Percentiles rank a stretch among this genome's conserved stretches.
Evolutionary conservation across 805 yeast species (phyloP).

Genomic region (Phaffomyces antillensis): DNA sequence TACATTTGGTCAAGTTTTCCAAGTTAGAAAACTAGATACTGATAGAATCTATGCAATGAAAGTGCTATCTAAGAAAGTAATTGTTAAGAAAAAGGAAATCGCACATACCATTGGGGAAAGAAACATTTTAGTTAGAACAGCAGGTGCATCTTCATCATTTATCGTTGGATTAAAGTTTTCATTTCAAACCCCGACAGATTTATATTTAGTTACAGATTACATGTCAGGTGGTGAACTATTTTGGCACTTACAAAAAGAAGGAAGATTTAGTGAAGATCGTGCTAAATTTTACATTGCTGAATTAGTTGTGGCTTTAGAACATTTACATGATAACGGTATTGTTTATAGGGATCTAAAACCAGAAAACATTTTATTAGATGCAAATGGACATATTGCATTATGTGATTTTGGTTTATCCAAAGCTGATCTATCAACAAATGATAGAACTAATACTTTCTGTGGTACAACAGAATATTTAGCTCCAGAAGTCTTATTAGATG

Average conservation of each 20-base stretch:
- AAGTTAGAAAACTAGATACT: slow-evolving; percentile 87
- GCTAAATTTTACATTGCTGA: slow-evolving; percentile 98
- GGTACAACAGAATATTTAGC: slow-evolving; percentile 98
- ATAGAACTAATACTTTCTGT: slow-evolving; percentile 92
- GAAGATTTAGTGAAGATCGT: slow-evolving; percentile 85
- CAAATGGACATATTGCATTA: slow-evolving; percentile 93
- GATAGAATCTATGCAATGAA: slow-evolving; percentile 95
- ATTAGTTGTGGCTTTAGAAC: slow-evolving; percentile 86
- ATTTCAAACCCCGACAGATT: slow-evolving; percentile 89
- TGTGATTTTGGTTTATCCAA: slow-evolving; percentile 97
- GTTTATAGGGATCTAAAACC: slow-evolving; percentile 97
- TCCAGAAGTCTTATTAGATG: slow-evolving; percentile 93
- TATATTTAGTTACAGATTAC: slow-evolving; percentile 91
- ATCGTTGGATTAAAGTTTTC: slow-evolving; percentile 94
- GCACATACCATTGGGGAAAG: slow-evolving; percentile 98
- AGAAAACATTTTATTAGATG: slow-evolving; percentile 90
- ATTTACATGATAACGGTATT: slow-evolving; percentile 89
- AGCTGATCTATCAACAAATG: slow-evolving; percentile 77
- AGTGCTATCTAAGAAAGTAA: slow-evolving; percentile 87
- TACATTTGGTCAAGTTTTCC: slow-evolving; percentile 96
- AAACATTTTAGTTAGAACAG: slow-evolving; percentile 87
- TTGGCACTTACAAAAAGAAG: slow-evolving; percentile 96
- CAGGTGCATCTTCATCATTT: slow-evolving; percentile 83
- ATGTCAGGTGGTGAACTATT: slow-evolving; percentile 98
- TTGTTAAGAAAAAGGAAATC: slow-evolving; percentile 93